Conservation (phyloP, 257 asterid genomes). For the Lavandula angustifolia region DNA sequence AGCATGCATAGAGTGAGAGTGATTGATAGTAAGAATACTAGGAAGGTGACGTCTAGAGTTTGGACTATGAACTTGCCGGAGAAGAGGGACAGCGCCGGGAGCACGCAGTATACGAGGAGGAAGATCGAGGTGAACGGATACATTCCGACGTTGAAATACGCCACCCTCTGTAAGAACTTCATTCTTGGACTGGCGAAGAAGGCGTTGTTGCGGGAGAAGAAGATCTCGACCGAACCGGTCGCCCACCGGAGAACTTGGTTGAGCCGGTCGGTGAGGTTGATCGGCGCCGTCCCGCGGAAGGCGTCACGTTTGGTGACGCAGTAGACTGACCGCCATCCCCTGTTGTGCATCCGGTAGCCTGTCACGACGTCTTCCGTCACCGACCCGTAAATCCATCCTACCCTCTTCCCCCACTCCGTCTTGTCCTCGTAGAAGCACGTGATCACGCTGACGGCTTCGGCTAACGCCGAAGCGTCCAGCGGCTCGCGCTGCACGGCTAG, state of each 20-base stretch:
- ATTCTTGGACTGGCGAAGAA: constrained; percentile 69
- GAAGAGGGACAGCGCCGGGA: constrained; percentile 87
- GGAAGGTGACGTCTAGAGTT: constrained; percentile 61
- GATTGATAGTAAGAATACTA: constrained; percentile 56
- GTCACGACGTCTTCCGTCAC: constrained; percentile 92
- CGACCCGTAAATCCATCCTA: constrained; percentile 94
- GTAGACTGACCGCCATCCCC: constrained; percentile 90
- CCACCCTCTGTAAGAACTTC: constrained; percentile 84
- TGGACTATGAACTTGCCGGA: constrained; percentile 89
- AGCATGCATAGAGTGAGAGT: constrained; percentile 67
- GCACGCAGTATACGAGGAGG: constrained; percentile 71
- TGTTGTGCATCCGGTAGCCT: constrained; percentile 86
- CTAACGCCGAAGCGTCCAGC: constrained; percentile 72
- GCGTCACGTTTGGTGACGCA: constrained; percentile 86
- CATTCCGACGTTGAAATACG: constrained; percentile 85
- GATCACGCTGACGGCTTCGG: constrained; percentile 80
- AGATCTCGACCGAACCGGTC: constrained; percentile 93
- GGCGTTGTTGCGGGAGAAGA: constrained; percentile 86
- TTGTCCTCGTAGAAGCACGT: constrained; percentile 86
- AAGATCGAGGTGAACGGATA: constrained; percentile 88
- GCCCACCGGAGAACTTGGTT: constrained; percentile 95
- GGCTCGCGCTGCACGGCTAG: constrained; percentile 89
- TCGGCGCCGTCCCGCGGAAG: constrained; percentile 96
- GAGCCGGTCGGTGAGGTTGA: constrained; percentile 79
- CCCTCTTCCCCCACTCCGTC: constrained; percentile 91